Evolutionary conservation across 2,329 filamentous ascomycete genomes (phyloP).

Genomic region (Stagonosporopsis tanaceti): DNA sequence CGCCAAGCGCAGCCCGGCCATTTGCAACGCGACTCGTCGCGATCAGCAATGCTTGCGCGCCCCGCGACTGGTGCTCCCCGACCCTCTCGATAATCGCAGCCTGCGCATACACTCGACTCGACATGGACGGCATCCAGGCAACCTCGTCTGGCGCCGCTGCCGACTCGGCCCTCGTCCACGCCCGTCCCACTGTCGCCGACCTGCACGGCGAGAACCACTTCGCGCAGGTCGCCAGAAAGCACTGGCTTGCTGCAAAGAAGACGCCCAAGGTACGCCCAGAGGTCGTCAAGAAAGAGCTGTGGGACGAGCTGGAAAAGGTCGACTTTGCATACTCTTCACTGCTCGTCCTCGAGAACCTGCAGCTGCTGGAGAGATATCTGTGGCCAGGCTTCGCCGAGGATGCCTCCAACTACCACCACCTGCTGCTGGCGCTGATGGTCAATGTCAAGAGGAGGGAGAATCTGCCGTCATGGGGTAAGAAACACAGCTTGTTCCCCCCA

Average conservation of each 20-base stretch:
- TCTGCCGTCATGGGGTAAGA: slow-evolving; percentile 83
- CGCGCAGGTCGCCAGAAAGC: slow-evolving; percentile 76
- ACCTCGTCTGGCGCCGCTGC: slow-evolving; percentile 26
- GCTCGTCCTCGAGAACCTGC: slow-evolving; percentile 85
- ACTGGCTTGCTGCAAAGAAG: slow-evolving; percentile 78
- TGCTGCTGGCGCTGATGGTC: slow-evolving; percentile 83
- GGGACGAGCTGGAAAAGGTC: slow-evolving; percentile 85
- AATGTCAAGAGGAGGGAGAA: slow-evolving; percentile 90
- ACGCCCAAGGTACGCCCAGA: slow-evolving; percentile 76
- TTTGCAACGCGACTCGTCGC: slow-evolving; percentile 26
- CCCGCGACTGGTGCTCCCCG: slow-evolving; percentile 6
- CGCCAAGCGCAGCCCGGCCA: slow-evolving; percentile 10
- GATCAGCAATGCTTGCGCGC: slow-evolving; percentile 20
- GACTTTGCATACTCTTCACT: slow-evolving; percentile 80
- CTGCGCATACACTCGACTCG: not conserved
- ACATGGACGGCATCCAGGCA: slow-evolving; percentile 12
- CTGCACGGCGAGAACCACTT: slow-evolving; percentile 72
- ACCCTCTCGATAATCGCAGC: slow-evolving; percentile 5
- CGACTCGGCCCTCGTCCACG: slow-evolving; percentile 40
- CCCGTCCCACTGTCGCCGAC: slow-evolving; percentile 71
- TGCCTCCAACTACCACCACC: slow-evolving; percentile 88
- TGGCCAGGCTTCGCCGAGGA: slow-evolving; percentile 94
- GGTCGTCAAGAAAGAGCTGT: slow-evolving; percentile 85
- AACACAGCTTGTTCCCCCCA: slow-evolving; percentile 4
- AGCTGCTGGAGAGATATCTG: slow-evolving; percentile 88